Percentiles rank a stretch among this genome's conserved stretches.
Evolutionary conservation across 129 eudicot species (phyloP).

Genomic region (Pittosporum tobira): DNA sequence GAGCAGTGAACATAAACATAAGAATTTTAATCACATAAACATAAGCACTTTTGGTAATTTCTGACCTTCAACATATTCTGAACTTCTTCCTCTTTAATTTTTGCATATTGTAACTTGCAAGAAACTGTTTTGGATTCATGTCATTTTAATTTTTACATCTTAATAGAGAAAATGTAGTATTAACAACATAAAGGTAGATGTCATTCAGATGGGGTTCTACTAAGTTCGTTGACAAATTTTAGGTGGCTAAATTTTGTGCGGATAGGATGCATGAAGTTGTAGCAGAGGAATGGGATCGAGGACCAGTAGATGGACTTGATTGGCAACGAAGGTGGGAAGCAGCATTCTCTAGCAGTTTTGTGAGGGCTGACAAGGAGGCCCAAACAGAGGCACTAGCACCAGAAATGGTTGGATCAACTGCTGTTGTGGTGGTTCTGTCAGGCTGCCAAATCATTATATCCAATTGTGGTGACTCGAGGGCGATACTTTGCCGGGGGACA

Average conservation of each 20-base stretch:
- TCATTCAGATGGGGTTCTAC: too few species aligned
- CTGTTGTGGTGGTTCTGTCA: slow-evolving; percentile 50
- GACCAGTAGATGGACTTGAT: slow-evolving; percentile 20
- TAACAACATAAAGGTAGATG: too few species aligned
- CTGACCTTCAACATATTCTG: too few species aligned
- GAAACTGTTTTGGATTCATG: too few species aligned
- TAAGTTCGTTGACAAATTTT: too few species aligned
- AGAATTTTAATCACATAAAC: too few species aligned
- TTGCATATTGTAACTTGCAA: too few species aligned
- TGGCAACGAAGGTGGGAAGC: slow-evolving; percentile 55
- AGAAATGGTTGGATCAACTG: slow-evolving; percentile 76
- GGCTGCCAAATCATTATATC: slow-evolving; percentile 59
- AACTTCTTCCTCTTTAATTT: too few species aligned
- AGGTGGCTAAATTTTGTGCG: slow-evolving; percentile 72
- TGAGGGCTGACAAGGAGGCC: slow-evolving; percentile 51
- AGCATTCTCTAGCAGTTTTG: slow-evolving; percentile 42
- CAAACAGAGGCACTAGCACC: slow-evolving; percentile 38
- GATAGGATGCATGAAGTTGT: slow-evolving; percentile 57
- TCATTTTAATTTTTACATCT: too few species aligned
- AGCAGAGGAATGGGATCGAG: slow-evolving; percentile 49
- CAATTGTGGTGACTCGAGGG: slow-evolving; percentile 79
- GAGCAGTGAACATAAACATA: too few species aligned
- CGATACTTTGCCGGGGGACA: slow-evolving; percentile 51
- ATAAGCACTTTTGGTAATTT: too few species aligned
- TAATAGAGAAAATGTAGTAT: too few species aligned